phyloP scores from a whole-genome alignment of 108 stramenopile genomes.

The Chaetoceros muelleri region DNA sequence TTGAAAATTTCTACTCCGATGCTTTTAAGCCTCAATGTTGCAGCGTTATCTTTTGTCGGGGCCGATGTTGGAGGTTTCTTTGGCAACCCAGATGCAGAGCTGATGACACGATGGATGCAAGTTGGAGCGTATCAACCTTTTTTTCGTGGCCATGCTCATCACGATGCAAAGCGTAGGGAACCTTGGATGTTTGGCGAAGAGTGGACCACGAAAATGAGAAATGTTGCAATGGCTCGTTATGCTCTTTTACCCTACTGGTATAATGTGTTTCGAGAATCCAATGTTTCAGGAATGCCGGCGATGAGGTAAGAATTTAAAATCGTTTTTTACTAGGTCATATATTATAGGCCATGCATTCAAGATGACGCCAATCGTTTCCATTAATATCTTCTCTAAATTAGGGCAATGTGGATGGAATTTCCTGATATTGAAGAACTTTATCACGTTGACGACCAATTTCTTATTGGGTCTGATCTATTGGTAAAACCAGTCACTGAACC shows the following conservation, averaged over 20 bases:
- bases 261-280: slow-evolving; percentile 81
- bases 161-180: slow-evolving; percentile 94
- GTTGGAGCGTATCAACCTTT: slow-evolving; percentile 97
- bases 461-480: slow-evolving; percentile 92
- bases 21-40: slow-evolving; percentile 89
- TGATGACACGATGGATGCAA: slow-evolving; percentile 98
- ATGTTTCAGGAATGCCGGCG: slow-evolving; percentile 88
- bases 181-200: slow-evolving; percentile 98
- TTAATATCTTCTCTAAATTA: slow-evolving; percentile 4
- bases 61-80: slow-evolving; percentile 99
- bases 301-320: slow-evolving; percentile 63
- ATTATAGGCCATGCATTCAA: neutral
- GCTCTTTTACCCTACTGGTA: slow-evolving; percentile 97
- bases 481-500: slow-evolving; percentile 91
- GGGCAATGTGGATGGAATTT: slow-evolving; percentile 90
- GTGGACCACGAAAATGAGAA: slow-evolving; percentile 62
- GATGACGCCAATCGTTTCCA: neutral
- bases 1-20: slow-evolving; percentile 89
- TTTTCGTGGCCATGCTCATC: slow-evolving; percentile 98
- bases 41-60: slow-evolving; percentile 92
- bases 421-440: slow-evolving; percentile 57
- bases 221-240: slow-evolving; percentile 88
- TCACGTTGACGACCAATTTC: slow-evolving; percentile 78
- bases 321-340: neutral
- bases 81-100: slow-evolving; percentile 91